Percentiles rank a stretch among this genome's conserved stretches.
These are phyloP conservation scores for Acanthamoeba triangularis DNA, from an alignment of 208 protist species.

Conservation along the genomic window DNA sequence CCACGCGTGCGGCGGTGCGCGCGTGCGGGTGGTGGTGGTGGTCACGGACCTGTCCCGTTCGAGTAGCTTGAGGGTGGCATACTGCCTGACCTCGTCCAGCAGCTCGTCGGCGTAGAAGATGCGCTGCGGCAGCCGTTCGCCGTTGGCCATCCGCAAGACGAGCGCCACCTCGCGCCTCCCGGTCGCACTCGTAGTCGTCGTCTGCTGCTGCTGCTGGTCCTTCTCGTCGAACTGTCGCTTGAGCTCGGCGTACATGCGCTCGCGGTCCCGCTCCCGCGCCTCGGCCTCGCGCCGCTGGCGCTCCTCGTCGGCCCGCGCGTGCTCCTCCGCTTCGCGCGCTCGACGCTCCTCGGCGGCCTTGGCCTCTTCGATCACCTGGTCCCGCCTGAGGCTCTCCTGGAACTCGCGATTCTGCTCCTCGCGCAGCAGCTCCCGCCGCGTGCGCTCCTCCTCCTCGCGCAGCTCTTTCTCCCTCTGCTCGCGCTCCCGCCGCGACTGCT, in stretches of 20 bases:
- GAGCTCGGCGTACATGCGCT: not conserved
- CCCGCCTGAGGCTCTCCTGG: not conserved
- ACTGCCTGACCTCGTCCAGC: not conserved
- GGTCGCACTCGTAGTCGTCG: not conserved
- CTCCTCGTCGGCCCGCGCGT: not conserved
- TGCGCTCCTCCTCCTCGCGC: not conserved
- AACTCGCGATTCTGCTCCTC: conserved; percentile 20
- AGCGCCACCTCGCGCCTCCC: not conserved
- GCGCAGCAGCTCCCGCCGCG: not conserved
- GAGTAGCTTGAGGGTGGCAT: not conserved
- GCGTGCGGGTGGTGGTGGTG: too few species aligned
- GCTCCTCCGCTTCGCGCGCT: not conserved
- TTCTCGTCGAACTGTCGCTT: not conserved
- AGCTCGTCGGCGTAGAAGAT: not conserved
- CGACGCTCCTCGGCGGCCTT: not conserved
- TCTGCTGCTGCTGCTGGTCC: not conserved
- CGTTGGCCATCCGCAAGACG: not conserved
- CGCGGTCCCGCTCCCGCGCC: conserved; percentile 2
- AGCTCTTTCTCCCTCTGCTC: not conserved
- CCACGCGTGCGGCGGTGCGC: too few species aligned
- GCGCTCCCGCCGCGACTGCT: not conserved
- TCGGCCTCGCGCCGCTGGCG: not conserved
- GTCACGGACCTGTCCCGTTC: not conserved
- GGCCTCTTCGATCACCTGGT: not conserved
- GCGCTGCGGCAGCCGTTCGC: conserved; percentile 5